Conservation (phyloP, 2,329 filamentous ascomycete species). For the Aspergillus japonicus region DNA sequence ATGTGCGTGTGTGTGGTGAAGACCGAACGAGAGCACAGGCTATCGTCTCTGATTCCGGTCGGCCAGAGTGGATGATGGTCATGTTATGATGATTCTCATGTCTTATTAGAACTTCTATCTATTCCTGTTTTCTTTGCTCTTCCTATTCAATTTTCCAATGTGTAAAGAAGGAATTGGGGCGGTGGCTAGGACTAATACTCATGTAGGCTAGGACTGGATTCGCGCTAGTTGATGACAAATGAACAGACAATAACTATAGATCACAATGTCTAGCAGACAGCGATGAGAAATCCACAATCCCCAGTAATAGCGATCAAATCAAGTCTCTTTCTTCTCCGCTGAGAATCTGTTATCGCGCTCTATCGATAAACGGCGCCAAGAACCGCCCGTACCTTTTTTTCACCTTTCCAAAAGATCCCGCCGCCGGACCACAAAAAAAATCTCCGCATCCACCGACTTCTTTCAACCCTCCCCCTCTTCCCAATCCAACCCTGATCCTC, state of each 20-base stretch:
- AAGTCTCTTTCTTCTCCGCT: not conserved
- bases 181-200: not conserved
- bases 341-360: slow-evolving; percentile 11
- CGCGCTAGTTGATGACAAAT: too few species aligned
- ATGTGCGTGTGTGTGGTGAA: not conserved
- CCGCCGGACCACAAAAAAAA: slow-evolving; percentile 27
- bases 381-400: slow-evolving; percentile 34
- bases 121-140: slow-evolving; percentile 4
- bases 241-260: too few species aligned
- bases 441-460: slow-evolving; percentile 27
- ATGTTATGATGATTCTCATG: slow-evolving; percentile 23
- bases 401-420: slow-evolving; percentile 21
- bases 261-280: too few species aligned
- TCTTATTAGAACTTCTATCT: slow-evolving; percentile 22
- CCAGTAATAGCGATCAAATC: too few species aligned
- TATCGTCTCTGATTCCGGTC: not conserved
- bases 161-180: not conserved
- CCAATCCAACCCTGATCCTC: slow-evolving; percentile 15
- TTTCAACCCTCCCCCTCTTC: slow-evolving; percentile 25
- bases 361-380: slow-evolving; percentile 24
- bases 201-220: too few species aligned
- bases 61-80: slow-evolving; percentile 8
- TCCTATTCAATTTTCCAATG: not conserved
- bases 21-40: not conserved
- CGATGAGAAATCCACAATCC: too few species aligned